Evolutionary conservation across 345 rosid genomes (phyloP).

Genomic region (Chamaenerion angustifolium): DNA sequence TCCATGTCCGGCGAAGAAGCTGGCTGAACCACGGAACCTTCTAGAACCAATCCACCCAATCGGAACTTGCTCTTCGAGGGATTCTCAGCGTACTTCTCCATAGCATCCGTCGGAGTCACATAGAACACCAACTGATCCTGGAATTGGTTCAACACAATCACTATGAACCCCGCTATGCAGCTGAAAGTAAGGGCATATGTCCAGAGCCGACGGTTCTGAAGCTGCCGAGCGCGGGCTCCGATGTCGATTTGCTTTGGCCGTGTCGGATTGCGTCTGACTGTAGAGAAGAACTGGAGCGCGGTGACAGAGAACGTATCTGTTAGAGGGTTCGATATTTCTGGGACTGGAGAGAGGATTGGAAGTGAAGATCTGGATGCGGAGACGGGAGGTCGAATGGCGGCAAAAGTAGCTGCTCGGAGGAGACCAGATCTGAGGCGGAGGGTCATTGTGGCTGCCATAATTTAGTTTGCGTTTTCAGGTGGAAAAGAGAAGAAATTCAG

Average conservation of each 20-base stretch:
- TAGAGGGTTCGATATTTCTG: conserved; percentile 1
- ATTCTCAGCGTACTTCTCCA: conserved; percentile 56
- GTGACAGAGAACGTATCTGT: conserved; percentile 7
- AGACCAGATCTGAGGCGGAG: conserved; percentile 44
- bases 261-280: conserved; percentile 41
- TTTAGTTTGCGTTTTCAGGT: conserved; percentile 4
- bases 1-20: conserved; percentile 65
- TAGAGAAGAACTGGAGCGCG: conserved; percentile 44
- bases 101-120: conserved; percentile 72
- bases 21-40: conserved; percentile 80
- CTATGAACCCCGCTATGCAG: conserved; percentile 76
- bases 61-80: conserved; percentile 61
- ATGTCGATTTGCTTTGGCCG: conserved; percentile 58
- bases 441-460: conserved; percentile 45
- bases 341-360: conserved; percentile 15
- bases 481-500: conserved; percentile 6
- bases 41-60: conserved; percentile 84
- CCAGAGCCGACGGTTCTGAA: conserved; percentile 87
- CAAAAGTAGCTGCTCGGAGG: conserved; percentile 7
- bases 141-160: conserved; percentile 67
- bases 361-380: conserved; percentile 14
- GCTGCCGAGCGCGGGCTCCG: conserved; percentile 75
- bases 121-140: conserved; percentile 86
- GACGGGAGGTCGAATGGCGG: conserved; percentile 13
- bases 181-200: conserved; percentile 80